A percentile compares a stretch with the other conserved stretches of the same genome.
phyloP scores from a whole-genome alignment of 1,284 basidiomycete genomes.

The Ceratobasidium sp. region DNA sequence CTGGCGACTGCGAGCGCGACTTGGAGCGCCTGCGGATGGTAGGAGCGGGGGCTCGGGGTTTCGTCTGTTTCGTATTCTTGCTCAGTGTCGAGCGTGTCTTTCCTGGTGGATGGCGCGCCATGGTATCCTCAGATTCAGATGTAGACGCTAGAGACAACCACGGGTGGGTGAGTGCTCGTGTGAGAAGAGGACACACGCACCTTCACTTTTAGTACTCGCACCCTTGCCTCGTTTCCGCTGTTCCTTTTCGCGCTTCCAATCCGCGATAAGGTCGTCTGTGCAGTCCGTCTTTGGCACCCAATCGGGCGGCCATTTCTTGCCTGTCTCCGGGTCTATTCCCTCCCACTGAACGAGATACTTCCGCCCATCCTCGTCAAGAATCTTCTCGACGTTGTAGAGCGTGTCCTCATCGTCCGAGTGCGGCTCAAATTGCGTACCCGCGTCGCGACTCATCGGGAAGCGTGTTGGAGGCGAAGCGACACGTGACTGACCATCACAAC shows the following conservation, averaged over 20 bases:
- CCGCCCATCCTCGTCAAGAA: conserved; percentile 37
- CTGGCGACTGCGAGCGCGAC: too few relatives aligned
- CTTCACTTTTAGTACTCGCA: conserved; percentile 1
- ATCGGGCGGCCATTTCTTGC: conserved; percentile 41
- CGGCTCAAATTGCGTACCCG: conserved; percentile 37
- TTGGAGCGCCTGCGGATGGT: too few relatives aligned
- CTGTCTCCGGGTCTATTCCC: conserved; percentile 40
- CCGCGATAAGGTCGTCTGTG: conserved; percentile 44
- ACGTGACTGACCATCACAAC: too few relatives aligned
- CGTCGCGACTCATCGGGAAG: conserved; percentile 12
- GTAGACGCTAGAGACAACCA: too few relatives aligned
- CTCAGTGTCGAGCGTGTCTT: too few relatives aligned
- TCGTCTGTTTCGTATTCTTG: too few relatives aligned
- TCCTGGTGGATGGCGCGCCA: too few relatives aligned
- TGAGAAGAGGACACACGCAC: conserved; percentile 4
- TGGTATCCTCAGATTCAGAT: too few relatives aligned
- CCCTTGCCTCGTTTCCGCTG: conserved; percentile 1
- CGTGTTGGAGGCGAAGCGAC: conserved; percentile 13
- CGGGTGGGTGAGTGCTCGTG: too few relatives aligned
- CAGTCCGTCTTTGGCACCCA: conserved; percentile 47
- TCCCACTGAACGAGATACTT: conserved; percentile 47
- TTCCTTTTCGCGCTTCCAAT: conserved; percentile 47
- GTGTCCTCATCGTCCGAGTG: conserved; percentile 44
- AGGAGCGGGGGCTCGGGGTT: too few relatives aligned
- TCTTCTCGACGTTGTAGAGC: conserved; percentile 45